phyloP scores from a whole-genome alignment of 768 basidiomycete genomes.

The Filobasidium floriforme region DNA sequence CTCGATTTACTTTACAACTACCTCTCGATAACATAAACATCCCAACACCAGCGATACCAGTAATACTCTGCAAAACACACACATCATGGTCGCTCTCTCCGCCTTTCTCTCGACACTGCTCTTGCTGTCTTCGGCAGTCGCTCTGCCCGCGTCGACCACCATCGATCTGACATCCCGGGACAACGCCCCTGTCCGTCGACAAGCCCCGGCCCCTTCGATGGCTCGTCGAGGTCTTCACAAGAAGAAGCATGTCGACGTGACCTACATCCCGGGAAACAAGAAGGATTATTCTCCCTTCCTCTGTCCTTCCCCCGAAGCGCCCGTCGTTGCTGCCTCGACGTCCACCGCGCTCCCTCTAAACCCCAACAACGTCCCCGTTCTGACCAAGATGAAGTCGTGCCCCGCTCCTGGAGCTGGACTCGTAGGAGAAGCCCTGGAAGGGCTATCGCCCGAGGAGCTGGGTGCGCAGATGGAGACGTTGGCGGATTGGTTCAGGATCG shows the following conservation, averaged over 20 bases:
- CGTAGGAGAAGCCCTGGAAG: conserved; percentile 18
- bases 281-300: conserved; percentile 46
- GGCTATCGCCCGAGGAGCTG: conserved; percentile 23
- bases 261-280: conserved; percentile 19
- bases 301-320: conserved; percentile 35
- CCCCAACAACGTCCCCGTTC: neutral
- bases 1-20: no score
- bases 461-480: conserved; percentile 32
- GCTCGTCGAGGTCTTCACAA: neutral
- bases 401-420: conserved; percentile 27
- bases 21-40: no score
- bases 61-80: no score
- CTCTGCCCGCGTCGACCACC: neutral
- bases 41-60: no score
- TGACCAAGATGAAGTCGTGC: conserved; percentile 15
- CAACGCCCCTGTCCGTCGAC: neutral
- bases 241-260: neutral
- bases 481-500: conserved; percentile 45
- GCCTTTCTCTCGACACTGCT: neutral
- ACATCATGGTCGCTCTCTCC: neutral
- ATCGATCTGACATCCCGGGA: neutral
- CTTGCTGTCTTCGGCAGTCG: neutral
- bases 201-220: neutral
- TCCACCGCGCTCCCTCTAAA: neutral
- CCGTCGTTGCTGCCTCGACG: conserved; percentile 36